A percentile compares a stretch with the other conserved stretches of the same genome.
phyloP scores from a whole-genome alignment of 176 grass and related monocot genomes.

The Paspalum vaginatum region DNA sequence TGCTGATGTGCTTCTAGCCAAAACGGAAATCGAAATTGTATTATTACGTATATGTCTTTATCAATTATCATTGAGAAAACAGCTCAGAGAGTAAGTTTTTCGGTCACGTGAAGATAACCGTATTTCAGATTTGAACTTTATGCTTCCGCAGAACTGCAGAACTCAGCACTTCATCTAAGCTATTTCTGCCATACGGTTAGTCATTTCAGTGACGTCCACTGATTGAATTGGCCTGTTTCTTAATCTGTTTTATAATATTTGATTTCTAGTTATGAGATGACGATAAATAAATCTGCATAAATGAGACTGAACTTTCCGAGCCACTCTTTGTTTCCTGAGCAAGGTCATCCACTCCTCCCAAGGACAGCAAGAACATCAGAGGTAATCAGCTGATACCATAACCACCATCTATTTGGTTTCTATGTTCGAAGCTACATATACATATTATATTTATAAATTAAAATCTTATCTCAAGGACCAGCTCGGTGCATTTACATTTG shows the following conservation, averaged over 20 bases:
- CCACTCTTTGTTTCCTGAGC: background rate
- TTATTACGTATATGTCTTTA: background rate
- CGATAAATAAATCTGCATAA: background rate
- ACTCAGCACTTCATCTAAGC: background rate
- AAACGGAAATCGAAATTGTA: background rate
- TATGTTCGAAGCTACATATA: conserved; percentile 48
- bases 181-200: background rate
- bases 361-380: conserved; percentile 12
- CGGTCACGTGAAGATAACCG: background rate
- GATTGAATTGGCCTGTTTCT: background rate
- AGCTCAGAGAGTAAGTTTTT: background rate
- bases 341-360: background rate
- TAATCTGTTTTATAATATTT: background rate
- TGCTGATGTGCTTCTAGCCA: background rate
- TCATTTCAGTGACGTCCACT: background rate
- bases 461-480: conserved; percentile 46
- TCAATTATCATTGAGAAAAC: no score
- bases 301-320: background rate
- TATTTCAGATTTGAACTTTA: background rate
- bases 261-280: background rate
- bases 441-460: conserved; percentile 36
- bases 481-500: conserved; percentile 54
- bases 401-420: conserved; percentile 39
- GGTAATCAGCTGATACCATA: conserved; percentile 29
- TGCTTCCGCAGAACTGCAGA: background rate